Base-by-base conservation (phyloP, 2,329 filamentous ascomycete genomes). In the Xylaria sp. region DNA sequence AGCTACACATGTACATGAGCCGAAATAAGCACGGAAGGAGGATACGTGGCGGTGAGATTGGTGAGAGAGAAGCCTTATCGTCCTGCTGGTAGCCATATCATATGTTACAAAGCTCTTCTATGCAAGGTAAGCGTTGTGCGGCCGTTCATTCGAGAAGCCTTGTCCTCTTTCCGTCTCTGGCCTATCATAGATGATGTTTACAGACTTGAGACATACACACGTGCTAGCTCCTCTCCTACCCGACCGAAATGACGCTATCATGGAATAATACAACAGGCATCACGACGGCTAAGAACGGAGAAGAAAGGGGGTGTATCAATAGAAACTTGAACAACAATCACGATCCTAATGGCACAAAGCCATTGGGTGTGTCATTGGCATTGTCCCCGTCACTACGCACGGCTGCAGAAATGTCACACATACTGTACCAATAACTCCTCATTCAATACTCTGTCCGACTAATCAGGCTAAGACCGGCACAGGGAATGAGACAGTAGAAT, bases 11-110 rank as follows among this genome's bases (percentile, higher is more conserved):
- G 39, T 58, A 58, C 39, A 7, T 23, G 4, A 3, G 32, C 39
- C 39, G 56, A 46, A 39, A 58, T 25, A 15, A 41, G 18, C 23
- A 46, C 18, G 23, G 39, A 46, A 8, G 41, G 15, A 46, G 41
- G 41, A 46, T 58, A 44, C 37, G 56, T 58, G 25, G 37, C 39
- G 56, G 56, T 58, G 56, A 48, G 56, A 46, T 20, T 20, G 13
- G 23, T 20, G 12, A 32, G 15, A 39, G n/a, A 58, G 41, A 58
- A 32, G 34, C 55, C 28, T 18, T 5, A 10, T 9, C 1, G 13
- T 13, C 39, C 37, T 25, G 13, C 9, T 41, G 1, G 5, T 44
- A 25, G 20, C 9, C 23, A 13, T 15, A 2, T 32, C 3, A 28
- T 25, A 18, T 20, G 23, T 20, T 37, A 55, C 52, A 20, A 18